Percentiles rank a stretch among this genome's conserved stretches.
These are phyloP conservation scores for Lipomyces chichibuensis DNA, from an alignment of 805 yeast species.

Conservation along the genomic window DNA sequence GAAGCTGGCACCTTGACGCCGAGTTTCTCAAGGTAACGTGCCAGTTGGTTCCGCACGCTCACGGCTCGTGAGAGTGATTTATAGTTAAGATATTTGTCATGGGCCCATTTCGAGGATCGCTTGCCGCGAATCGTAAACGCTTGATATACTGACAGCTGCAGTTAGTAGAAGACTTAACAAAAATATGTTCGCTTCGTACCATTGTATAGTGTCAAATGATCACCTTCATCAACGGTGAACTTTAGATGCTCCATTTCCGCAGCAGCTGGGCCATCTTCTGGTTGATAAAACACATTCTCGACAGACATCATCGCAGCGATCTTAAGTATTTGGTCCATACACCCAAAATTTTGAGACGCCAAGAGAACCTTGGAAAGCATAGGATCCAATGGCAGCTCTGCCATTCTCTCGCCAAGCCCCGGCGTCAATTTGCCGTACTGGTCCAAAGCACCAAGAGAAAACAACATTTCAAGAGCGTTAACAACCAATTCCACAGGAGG, in stretches of 20 bases:
- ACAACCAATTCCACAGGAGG: conserved; percentile 71
- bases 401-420: conserved; percentile 62
- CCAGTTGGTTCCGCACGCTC: conserved; percentile 64
- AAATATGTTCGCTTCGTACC: conserved; percentile 56
- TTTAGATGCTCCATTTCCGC: conserved; percentile 69
- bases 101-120: conserved; percentile 64
- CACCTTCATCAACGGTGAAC: conserved; percentile 74
- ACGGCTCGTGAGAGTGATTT: conserved; percentile 66
- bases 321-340: conserved; percentile 66
- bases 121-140: conserved; percentile 35
- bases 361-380: conserved; percentile 61
- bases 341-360: conserved; percentile 57
- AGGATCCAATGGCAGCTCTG: conserved; percentile 74
- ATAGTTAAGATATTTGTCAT: conserved; percentile 61
- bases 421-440: conserved; percentile 65
- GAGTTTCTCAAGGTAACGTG: conserved; percentile 36
- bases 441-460: conserved; percentile 75
- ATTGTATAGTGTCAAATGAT: conserved; percentile 76
- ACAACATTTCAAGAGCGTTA: conserved; percentile 72
- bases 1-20: conserved; percentile 5
- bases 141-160: conserved; percentile 27
- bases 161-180: neutral
- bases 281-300: conserved; percentile 64
- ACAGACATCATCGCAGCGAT: conserved; percentile 82
- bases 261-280: conserved; percentile 67